Evolutionary conservation across 2,329 filamentous ascomycete species (phyloP).

Genomic region (Chalaropsis ovoidea): DNA sequence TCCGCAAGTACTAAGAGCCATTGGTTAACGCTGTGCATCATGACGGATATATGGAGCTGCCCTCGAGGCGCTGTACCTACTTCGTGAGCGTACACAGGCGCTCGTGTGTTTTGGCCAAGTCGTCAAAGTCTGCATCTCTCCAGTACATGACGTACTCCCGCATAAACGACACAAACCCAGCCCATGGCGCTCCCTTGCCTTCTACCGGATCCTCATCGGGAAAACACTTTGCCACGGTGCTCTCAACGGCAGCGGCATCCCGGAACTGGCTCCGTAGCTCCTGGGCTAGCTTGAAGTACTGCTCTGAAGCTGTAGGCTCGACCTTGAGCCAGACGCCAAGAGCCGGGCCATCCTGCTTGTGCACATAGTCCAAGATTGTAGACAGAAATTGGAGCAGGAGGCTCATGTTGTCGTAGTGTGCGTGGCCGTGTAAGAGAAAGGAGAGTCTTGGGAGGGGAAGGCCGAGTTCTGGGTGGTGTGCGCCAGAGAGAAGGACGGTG

Average conservation of each 20-base stretch:
- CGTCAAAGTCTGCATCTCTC: constrained; percentile 66
- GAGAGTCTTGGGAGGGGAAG: neutral
- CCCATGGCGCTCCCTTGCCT: constrained; percentile 58
- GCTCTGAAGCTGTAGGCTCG: constrained; percentile 57
- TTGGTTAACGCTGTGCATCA: neutral
- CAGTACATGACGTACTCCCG: constrained; percentile 72
- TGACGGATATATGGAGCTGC: neutral
- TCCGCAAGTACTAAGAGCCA: constrained; percentile 56
- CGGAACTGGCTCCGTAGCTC: constrained; percentile 54
- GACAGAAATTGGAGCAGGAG: constrained; percentile 58
- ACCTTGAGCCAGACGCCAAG: constrained; percentile 64
- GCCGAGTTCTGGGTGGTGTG: neutral
- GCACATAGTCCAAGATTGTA: constrained; percentile 51
- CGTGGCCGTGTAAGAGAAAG: neutral
- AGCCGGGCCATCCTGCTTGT: constrained; percentile 50
- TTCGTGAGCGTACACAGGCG: constrained; percentile 63
- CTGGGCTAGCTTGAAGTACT: constrained; percentile 56
- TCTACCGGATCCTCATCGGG: constrained; percentile 49
- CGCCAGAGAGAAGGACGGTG: too few species aligned
- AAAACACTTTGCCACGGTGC: constrained; percentile 52
- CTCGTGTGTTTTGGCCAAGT: constrained; percentile 65
- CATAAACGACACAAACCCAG: constrained; percentile 67
- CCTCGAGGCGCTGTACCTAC: constrained; percentile 41
- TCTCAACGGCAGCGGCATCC: constrained; percentile 45
- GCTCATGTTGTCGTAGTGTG: constrained; percentile 39